These are phyloP conservation scores for Candida silvatica DNA, from an alignment of 805 yeast genomes.

Conservation along the genomic window DNA sequence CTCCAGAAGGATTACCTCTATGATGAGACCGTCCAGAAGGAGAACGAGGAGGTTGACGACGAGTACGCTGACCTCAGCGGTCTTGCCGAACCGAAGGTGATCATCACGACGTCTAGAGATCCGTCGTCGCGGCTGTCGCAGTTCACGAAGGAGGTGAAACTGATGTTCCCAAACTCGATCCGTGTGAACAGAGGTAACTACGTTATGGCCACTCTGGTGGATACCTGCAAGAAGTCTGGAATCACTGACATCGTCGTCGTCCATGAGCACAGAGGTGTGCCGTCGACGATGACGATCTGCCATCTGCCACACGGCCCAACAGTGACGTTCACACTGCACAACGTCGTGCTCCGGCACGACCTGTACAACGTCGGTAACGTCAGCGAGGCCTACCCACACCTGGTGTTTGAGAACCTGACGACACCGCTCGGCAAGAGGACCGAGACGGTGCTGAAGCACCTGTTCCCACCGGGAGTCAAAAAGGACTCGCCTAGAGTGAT, in stretches of 20 bases:
- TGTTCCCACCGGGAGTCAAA: constrained; percentile 97
- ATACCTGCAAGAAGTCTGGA: constrained; percentile 69
- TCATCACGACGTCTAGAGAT: constrained; percentile 89
- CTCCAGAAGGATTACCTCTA: constrained; percentile 76
- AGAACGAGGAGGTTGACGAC: constrained; percentile 55
- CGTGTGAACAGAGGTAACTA: constrained; percentile 92
- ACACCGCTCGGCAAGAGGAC: constrained; percentile 78
- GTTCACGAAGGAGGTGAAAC: constrained; percentile 85
- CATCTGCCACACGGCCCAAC: constrained; percentile 99
- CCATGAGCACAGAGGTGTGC: constrained; percentile 98
- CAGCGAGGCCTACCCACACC: constrained; percentile 88
- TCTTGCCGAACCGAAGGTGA: constrained; percentile 78
- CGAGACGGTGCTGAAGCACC: constrained; percentile 69
- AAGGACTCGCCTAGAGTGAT: constrained; percentile 85
- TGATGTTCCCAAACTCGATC: constrained; percentile 83
- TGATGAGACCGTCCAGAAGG: constrained; percentile 65
- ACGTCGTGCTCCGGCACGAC: constrained; percentile 92
- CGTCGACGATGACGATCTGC: constrained; percentile 83
- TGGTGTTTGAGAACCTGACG: constrained; percentile 84
- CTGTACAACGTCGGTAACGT: constrained; percentile 77
- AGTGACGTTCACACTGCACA: constrained; percentile 87
- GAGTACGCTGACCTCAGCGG: constrained; percentile 89
- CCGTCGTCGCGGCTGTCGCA: constrained; percentile 82
- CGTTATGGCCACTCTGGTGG: constrained; percentile 74
- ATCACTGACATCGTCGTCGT: constrained; percentile 78